A percentile compares a stretch with the other conserved stretches of the same genome.
Evolutionary conservation across 2,329 filamentous ascomycete species (phyloP).

Genomic region (Neocucurbitaria cava): DNA sequence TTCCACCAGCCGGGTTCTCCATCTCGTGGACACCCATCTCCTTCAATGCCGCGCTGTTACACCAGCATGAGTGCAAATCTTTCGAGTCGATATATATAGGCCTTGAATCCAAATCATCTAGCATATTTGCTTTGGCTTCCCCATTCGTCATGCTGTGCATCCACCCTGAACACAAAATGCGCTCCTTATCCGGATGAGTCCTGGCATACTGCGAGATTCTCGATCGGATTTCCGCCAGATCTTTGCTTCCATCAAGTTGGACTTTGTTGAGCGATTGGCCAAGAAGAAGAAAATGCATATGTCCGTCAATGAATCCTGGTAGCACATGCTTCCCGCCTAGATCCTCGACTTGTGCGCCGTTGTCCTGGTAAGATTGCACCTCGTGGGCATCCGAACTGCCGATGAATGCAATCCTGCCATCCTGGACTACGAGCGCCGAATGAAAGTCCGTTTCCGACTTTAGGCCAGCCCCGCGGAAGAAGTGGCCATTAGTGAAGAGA

Average conservation of each 20-base stretch:
- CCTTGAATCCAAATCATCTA: conserved; percentile 60
- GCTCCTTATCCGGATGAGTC: conserved; percentile 53
- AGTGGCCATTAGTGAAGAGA: conserved; percentile 37
- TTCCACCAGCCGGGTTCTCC: conserved; percentile 60
- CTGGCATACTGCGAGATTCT: conserved; percentile 56
- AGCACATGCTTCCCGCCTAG: conserved; percentile 53
- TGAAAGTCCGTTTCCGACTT: conserved; percentile 12
- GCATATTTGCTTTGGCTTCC: conserved; percentile 57
- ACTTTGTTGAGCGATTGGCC: conserved; percentile 63
- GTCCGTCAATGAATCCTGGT: conserved; percentile 65
- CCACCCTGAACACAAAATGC: conserved; percentile 63
- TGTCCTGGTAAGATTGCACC: conserved; percentile 33
- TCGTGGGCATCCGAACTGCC: conserved; percentile 36
- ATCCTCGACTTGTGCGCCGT: conserved; percentile 37
- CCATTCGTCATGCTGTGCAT: conserved; percentile 63
- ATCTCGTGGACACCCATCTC: conserved; percentile 59
- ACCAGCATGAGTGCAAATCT: conserved; percentile 65
- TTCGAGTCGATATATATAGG: conserved; percentile 65
- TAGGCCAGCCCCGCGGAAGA: conserved; percentile 25
- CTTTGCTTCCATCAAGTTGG: conserved; percentile 55
- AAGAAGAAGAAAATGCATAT: conserved; percentile 64
- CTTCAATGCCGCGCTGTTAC: conserved; percentile 59
- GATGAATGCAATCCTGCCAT: conserved; percentile 52
- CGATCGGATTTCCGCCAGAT: conserved; percentile 58
- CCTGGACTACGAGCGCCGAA: conserved; percentile 49